phyloP scores from a whole-genome alignment of 345 rosid genomes.

The Durio zibethinus region DNA sequence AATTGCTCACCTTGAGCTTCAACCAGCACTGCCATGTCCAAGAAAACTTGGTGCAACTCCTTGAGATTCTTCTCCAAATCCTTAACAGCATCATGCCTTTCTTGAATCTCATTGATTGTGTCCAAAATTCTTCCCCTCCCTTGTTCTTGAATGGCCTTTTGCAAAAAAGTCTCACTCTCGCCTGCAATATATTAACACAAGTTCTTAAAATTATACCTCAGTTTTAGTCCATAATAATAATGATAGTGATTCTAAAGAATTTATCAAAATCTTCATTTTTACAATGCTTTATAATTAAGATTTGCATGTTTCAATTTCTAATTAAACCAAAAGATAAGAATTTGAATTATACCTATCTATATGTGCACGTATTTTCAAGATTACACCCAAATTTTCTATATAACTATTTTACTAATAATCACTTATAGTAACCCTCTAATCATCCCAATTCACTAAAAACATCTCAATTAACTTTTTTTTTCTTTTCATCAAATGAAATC shows the following conservation, averaged over 20 bases:
- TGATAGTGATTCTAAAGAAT: not conserved
- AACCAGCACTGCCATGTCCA: conserved; percentile 90
- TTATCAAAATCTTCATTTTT: not conserved
- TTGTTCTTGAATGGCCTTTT: conserved; percentile 88
- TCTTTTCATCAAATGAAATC: not conserved
- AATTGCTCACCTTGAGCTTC: conserved; percentile 79
- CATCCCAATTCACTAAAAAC: not conserved
- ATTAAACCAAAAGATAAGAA: no score
- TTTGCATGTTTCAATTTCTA: not conserved
- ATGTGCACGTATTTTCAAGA: not conserved
- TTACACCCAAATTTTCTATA: not conserved
- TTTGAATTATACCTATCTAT: not conserved
- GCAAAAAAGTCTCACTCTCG: conserved; percentile 82
- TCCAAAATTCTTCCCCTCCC: conserved; percentile 81
- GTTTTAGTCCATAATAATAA: not conserved
- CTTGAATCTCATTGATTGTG: conserved; percentile 77
- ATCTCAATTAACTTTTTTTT: not conserved
- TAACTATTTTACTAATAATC: not conserved
- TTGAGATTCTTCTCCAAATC: conserved; percentile 72
- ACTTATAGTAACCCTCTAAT: not conserved
- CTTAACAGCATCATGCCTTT: conserved; percentile 84
- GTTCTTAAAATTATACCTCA: not conserved
- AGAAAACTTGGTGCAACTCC: conserved; percentile 86
- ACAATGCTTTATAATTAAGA: not conserved
- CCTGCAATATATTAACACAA: conserved; percentile 39